phyloP scores from a whole-genome alignment of 257 asterid genomes.

The Plantago major region DNA sequence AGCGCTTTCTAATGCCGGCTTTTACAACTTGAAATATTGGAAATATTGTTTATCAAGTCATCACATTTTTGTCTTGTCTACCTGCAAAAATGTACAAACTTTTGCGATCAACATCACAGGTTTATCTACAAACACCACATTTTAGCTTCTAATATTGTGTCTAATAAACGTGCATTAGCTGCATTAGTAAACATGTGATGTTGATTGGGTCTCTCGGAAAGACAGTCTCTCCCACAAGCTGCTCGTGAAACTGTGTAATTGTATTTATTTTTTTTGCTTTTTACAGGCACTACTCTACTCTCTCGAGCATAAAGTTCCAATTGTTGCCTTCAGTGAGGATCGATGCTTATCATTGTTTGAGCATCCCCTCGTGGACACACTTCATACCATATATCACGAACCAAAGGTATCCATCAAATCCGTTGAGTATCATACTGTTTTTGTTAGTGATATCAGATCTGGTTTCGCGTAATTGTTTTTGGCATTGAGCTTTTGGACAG shows the following conservation, averaged over 20 bases:
- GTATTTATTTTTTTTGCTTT: slow-evolving; percentile 1
- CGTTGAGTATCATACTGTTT: slow-evolving; percentile 9
- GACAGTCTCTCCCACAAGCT: no score
- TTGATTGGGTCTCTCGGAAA: no score
- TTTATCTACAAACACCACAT: no score
- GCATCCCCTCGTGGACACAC: slow-evolving; percentile 83
- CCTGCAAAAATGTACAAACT: not conserved
- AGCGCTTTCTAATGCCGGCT: no score
- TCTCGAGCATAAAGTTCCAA: slow-evolving; percentile 67
- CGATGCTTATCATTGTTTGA: slow-evolving; percentile 82
- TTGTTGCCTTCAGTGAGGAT: slow-evolving; percentile 77
- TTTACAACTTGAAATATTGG: not conserved
- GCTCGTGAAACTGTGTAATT: no score
- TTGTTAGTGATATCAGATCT: slow-evolving; percentile 13
- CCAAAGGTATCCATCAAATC: slow-evolving; percentile 75
- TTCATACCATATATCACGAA: slow-evolving; percentile 86
- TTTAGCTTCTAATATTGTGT: no score
- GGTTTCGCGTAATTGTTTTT: slow-evolving; percentile 19
- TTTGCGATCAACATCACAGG: no score
- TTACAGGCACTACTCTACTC: slow-evolving; percentile 83
- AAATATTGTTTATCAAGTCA: not conserved
- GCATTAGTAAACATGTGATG: no score
- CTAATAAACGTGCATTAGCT: no score
- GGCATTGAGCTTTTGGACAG: slow-evolving; percentile 41
- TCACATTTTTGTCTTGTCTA: not conserved